Conservation (phyloP, 306 rosid genomes). For the Ormosia emarginata region DNA sequence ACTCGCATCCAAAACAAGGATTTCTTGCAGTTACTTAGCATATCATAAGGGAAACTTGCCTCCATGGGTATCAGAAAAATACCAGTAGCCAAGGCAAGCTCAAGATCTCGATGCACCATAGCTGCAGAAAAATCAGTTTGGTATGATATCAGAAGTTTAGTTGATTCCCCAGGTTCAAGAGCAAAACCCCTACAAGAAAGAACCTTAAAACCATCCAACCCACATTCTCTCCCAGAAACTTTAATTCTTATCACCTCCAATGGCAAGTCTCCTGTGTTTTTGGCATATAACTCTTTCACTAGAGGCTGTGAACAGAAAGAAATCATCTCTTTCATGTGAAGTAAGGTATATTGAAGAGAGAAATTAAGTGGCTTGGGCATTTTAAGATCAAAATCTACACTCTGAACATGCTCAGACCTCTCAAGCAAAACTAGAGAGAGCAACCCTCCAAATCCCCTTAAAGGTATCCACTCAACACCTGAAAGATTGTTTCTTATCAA, state of each 20-base stretch:
- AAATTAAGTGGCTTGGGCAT: constrained; percentile 47
- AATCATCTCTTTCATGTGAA: constrained; percentile 44
- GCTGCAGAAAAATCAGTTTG: constrained; percentile 73
- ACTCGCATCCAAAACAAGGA: constrained; percentile 62
- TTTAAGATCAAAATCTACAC: constrained; percentile 64
- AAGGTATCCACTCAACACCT: constrained; percentile 81
- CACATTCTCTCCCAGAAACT: constrained; percentile 81
- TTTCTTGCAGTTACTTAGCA: constrained; percentile 68
- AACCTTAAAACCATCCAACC: constrained; percentile 73
- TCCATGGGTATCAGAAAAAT: constrained; percentile 76
- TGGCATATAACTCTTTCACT: constrained; percentile 67
- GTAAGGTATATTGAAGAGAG: constrained; percentile 54
- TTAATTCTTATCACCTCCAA: constrained; percentile 63
- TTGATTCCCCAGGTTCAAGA: constrained; percentile 38
- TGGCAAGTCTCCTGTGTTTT: constrained; percentile 83
- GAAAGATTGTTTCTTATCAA: constrained; percentile 91
- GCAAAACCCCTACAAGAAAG: constrained; percentile 36
- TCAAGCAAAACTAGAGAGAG: constrained; percentile 68
- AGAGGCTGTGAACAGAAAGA: constrained; percentile 59
- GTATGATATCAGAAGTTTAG: constrained; percentile 53
- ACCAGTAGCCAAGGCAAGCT: constrained; percentile 72
- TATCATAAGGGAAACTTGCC: constrained; percentile 60
- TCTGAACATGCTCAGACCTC: constrained; percentile 51
- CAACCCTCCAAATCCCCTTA: constrained; percentile 79
- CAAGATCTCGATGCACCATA: constrained; percentile 75